Base-by-base conservation (phyloP, 2,329 filamentous ascomycete genomes). In the Fusarium sterilihyphosum region DNA sequence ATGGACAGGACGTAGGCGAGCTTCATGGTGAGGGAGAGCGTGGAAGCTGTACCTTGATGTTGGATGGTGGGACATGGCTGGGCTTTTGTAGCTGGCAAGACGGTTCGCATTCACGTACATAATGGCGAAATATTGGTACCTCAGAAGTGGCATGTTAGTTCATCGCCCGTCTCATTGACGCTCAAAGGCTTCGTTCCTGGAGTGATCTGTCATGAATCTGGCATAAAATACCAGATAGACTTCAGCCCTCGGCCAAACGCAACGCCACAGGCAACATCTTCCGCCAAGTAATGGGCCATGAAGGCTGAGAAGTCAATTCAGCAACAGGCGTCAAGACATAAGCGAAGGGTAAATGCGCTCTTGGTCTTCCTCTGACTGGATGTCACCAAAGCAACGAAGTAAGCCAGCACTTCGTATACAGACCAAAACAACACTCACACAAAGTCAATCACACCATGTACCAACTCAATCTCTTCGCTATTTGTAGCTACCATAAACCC, bases 391-490 rank as follows among this genome's bases (percentile, higher is more conserved):
- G 12, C 17, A 52, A 35, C 16, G 26, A 31, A 17, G 9, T n/a
- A 33, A 44, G 26, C 22, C 5, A 22, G 17, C n/a, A 35, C 9
- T 6, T n/a, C 33, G 10, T n/a, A 33, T 10, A 20, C 38, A 54
- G 24, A 24, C 41, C 17, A 37, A 62, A 18, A 44, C 38, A 53
- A 17, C 41, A 5, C 54, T 56, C 44, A 38, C 38, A 26, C 24
- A 41, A 26, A 14, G 16, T 20, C 38, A 43, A 11, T 22, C 12
- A 37, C 57, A 40, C 20, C 18, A 16, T 20, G 11, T 35, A n/a
- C 13, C 13, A 33, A 62, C 17, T 41, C 26, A 59, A 20, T 67
- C 31, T 67, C 38, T 71, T 71, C 37, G 38, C 29, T 57, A 40
- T 71, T 54, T 40, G 37, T 26, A 44, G 29, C 24, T 31, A 24